phyloP scores from a whole-genome alignment of 345 rosid species.

The Citrus australasica region DNA sequence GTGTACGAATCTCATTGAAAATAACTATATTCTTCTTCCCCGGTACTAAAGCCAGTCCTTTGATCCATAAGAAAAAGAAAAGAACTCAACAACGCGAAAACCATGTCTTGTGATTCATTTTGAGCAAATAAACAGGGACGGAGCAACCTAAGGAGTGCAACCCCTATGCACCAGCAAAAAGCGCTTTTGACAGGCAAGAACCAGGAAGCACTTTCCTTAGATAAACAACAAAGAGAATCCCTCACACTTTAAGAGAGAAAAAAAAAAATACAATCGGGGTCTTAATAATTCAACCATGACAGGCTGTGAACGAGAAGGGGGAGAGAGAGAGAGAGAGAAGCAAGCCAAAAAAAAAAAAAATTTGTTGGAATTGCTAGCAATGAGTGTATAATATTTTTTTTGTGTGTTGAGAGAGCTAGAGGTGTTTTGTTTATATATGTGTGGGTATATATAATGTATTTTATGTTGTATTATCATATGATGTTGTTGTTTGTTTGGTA shows the following conservation, averaged over 20 bases:
- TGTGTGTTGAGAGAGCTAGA: slow-evolving; percentile 12
- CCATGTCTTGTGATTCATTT: slow-evolving; percentile 11
- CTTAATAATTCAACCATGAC: slow-evolving; percentile 62
- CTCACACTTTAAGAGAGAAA: slow-evolving; percentile 10
- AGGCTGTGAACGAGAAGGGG: slow-evolving; percentile 63
- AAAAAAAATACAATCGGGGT: slow-evolving; percentile 16
- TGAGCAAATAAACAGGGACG: slow-evolving; percentile 15
- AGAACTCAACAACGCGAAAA: slow-evolving; percentile 1
- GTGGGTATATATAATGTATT: background rate
- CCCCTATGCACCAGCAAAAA: slow-evolving; percentile 11
- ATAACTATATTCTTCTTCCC: slow-evolving; percentile 20
- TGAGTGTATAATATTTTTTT: slow-evolving; percentile 14
- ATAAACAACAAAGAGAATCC: slow-evolving; percentile 41
- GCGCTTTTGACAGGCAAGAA: slow-evolving; percentile 24
- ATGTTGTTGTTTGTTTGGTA: slow-evolving; percentile 2
- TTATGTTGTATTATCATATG: background rate
- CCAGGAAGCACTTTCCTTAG: slow-evolving; percentile 26
- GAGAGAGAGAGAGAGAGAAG: slow-evolving; percentile 34
- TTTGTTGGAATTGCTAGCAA: slow-evolving; percentile 31
- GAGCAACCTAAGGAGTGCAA: slow-evolving; percentile 29
- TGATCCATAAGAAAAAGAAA: slow-evolving; percentile 31
- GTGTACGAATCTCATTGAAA: slow-evolving; percentile 49
- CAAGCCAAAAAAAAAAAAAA: slow-evolving; percentile 19
- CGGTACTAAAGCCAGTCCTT: slow-evolving; percentile 33
- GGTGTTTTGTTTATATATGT: background rate